Conservation (phyloP, 2,329 filamentous ascomycete genomes). For the Chaetomium strumarium region DNA sequence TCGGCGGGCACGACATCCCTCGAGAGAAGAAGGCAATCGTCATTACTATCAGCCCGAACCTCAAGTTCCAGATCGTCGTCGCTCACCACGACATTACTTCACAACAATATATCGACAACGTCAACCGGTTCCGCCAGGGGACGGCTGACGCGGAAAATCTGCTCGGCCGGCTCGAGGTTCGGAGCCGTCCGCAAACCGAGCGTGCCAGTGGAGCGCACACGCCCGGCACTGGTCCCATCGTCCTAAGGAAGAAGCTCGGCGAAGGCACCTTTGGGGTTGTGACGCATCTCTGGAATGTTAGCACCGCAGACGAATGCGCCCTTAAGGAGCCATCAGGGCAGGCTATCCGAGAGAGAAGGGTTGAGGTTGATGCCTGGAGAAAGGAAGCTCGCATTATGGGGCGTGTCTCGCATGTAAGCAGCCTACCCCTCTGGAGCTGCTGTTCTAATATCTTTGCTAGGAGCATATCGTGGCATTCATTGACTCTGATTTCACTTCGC, state of each 20-base stretch:
- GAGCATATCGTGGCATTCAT: not conserved
- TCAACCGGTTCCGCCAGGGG: constrained; percentile 1
- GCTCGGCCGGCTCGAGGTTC: not conserved
- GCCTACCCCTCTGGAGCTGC: constrained; percentile 1
- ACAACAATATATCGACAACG: not conserved
- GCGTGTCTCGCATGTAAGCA: constrained; percentile 1
- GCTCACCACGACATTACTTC: not conserved
- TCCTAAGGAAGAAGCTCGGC: constrained; percentile 1
- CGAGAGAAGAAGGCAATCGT: not conserved
- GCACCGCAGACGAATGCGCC: constrained; percentile 3
- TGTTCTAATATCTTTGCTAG: not conserved
- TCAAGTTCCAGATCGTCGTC: constrained; percentile 8
- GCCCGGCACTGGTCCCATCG: not conserved
- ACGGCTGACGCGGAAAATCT: constrained; percentile 1
- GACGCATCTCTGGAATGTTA: constrained; percentile 1
- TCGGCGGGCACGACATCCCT: not conserved
- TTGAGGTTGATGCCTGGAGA: not conserved
- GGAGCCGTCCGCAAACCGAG: not conserved
- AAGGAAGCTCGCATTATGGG: constrained; percentile 1
- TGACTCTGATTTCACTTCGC: not conserved
- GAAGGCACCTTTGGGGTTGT: constrained; percentile 2
- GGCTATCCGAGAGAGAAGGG: not conserved
- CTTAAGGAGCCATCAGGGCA: not conserved
- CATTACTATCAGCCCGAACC: not conserved
- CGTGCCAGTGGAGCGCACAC: not conserved